phyloP scores from a whole-genome alignment of 495 filamentous ascomycete genomes.

The Aspergillus asperescens region DNA sequence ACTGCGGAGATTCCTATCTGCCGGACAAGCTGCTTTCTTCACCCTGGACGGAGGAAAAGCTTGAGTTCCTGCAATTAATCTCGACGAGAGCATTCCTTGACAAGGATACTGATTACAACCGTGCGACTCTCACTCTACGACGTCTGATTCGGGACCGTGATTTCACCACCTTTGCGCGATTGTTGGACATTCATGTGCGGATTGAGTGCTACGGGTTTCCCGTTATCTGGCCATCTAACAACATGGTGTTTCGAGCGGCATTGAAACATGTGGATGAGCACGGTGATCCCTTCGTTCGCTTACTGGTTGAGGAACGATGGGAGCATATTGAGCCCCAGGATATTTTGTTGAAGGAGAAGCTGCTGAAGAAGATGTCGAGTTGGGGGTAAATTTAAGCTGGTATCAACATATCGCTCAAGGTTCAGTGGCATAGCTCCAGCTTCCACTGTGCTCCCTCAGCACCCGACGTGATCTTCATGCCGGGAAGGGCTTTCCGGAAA shows the following conservation, averaged over 20 bases:
- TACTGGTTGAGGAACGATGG: slow-evolving; percentile 34
- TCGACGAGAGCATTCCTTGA: slow-evolving; percentile 33
- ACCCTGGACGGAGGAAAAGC: slow-evolving; percentile 41
- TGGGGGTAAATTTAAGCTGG: neutral
- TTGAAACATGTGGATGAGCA: slow-evolving; percentile 22
- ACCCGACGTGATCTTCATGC: no score
- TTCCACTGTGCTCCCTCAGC: no score
- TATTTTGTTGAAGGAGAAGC: slow-evolving; percentile 20
- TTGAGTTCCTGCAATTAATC: slow-evolving; percentile 38
- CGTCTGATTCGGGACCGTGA: slow-evolving; percentile 34
- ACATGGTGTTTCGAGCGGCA: slow-evolving; percentile 24
- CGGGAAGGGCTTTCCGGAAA: no score
- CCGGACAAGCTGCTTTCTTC: slow-evolving; percentile 38
- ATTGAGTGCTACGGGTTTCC: slow-evolving; percentile 29
- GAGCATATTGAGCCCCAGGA: slow-evolving; percentile 24
- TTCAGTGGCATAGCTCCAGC: no score
- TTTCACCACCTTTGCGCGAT: slow-evolving; percentile 27
- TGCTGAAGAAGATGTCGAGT: slow-evolving; percentile 11
- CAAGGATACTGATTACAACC: slow-evolving; percentile 20
- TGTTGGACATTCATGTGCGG: slow-evolving; percentile 29
- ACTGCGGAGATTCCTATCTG: slow-evolving; percentile 22
- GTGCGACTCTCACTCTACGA: slow-evolving; percentile 23
- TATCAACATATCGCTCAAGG: neutral
- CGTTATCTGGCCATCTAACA: slow-evolving; percentile 28
- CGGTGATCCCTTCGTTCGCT: slow-evolving; percentile 33